A percentile compares a stretch with the other conserved stretches of the same genome.
Conservation (phyloP, 495 filamentous ascomycete genomes). For the Platismatia glauca region DNA sequence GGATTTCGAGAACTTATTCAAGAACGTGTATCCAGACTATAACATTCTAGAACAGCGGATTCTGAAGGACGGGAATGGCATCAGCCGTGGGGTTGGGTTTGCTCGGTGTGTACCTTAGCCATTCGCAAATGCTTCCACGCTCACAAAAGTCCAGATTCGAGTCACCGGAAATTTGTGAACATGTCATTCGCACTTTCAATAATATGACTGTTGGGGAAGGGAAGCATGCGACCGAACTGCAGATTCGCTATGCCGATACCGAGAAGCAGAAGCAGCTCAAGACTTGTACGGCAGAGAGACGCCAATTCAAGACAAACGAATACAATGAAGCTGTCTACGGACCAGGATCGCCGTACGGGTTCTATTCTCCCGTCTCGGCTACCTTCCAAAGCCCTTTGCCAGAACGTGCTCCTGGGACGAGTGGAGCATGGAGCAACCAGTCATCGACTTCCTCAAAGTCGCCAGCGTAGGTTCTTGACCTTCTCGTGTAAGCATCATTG, state of each 20-base stretch:
- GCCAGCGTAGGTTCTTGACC: conserved; percentile 33
- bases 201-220: conserved; percentile 56
- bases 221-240: conserved; percentile 66
- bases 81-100: conserved; percentile 95
- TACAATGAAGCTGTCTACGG: conserved; percentile 58
- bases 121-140: neutral
- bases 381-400: conserved; percentile 19
- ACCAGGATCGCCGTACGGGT: conserved; percentile 12
- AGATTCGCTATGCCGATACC: conserved; percentile 95
- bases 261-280: conserved; percentile 93
- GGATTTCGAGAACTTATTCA: conserved; percentile 15
- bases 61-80: conserved; percentile 76
- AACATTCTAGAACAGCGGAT: conserved; percentile 86
- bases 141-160: conserved; percentile 56
- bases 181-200: conserved; percentile 75
- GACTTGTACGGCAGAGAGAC: conserved; percentile 82
- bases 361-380: conserved; percentile 15
- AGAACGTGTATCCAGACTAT: conserved; percentile 47
- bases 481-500: neutral
- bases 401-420: conserved; percentile 24
- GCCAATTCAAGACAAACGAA: conserved; percentile 88
- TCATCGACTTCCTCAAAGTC: conserved; percentile 45
- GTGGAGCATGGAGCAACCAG: conserved; percentile 35
- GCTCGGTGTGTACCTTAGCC: conserved; percentile 56
- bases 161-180: conserved; percentile 74